A percentile compares a stretch with the other conserved stretches of the same genome.
Conservation (phyloP, 257 asterid genomes). For the Echites panduratus region DNA sequence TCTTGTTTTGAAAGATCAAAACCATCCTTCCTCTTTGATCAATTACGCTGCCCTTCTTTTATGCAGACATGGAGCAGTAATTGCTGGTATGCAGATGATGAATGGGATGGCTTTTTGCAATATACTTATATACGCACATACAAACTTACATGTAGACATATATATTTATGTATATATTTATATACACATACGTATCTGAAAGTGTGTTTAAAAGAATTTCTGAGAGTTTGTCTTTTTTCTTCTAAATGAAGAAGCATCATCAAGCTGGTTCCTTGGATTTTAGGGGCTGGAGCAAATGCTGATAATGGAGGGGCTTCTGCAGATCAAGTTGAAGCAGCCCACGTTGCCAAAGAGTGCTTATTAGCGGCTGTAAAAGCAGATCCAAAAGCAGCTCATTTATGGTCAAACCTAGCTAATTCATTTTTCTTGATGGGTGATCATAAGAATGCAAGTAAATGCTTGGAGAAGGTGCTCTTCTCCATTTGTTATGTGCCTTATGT, state of each 20-base stretch:
- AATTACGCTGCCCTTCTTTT: constrained; percentile 84
- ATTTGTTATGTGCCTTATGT: constrained; percentile 3
- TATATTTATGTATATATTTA: neutral
- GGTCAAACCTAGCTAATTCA: constrained; percentile 92
- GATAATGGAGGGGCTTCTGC: constrained; percentile 39
- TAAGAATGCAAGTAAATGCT: constrained; percentile 75
- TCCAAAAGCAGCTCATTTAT: constrained; percentile 81
- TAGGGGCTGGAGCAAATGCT: constrained; percentile 81
- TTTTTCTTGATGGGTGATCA: constrained; percentile 81
- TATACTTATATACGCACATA: no score
- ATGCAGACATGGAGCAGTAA: constrained; percentile 69
- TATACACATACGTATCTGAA: neutral
- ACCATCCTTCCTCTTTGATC: constrained; percentile 85
- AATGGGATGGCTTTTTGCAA: no score
- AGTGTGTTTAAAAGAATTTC: neutral
- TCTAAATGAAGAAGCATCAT: neutral
- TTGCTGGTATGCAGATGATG: constrained; percentile 45
- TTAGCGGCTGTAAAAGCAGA: constrained; percentile 80
- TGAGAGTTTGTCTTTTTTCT: neutral
- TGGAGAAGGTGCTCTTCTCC: constrained; percentile 61
- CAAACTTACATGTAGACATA: no score
- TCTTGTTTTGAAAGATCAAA: constrained; percentile 78
- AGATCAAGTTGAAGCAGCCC: constrained; percentile 50
- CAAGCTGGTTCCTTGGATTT: constrained; percentile 10
- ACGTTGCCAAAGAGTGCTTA: constrained; percentile 88